Conservation (phyloP, 2,329 filamentous ascomycete genomes). For the Phoma herbarum region DNA sequence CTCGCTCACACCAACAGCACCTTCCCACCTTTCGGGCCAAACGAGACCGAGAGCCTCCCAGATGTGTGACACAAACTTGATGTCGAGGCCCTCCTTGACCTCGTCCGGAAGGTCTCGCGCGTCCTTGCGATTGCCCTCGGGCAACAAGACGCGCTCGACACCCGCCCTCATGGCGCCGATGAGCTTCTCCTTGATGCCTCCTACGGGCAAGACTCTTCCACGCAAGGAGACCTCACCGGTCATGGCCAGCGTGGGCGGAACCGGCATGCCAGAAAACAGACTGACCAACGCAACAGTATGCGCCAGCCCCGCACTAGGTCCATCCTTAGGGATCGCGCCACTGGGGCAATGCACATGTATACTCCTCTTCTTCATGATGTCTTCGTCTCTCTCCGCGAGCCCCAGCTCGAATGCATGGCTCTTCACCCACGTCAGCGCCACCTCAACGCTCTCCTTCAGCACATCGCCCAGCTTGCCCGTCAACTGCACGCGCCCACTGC, state of each 20-base stretch:
- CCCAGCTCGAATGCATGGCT: conserved; percentile 92
- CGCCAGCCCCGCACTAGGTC: conserved; percentile 82
- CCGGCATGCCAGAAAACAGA: conserved; percentile 83
- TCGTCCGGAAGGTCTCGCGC: conserved; percentile 89
- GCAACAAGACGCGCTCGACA: conserved; percentile 91
- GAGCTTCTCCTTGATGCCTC: conserved; percentile 98
- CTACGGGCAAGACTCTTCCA: conserved; percentile 90
- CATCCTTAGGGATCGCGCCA: conserved; percentile 94
- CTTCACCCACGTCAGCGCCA: conserved; percentile 96
- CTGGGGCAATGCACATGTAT: conserved; percentile 97
- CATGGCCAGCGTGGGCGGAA: conserved; percentile 95
- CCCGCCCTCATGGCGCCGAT: conserved; percentile 93
- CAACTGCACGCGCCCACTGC: conserved; percentile 87
- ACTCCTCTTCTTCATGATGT: conserved; percentile 94
- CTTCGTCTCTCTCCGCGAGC: conserved; percentile 78
- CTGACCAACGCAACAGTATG: conserved; percentile 94
- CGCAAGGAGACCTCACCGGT: conserved; percentile 82
- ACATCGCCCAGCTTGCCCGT: conserved; percentile 97
- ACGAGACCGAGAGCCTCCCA: conserved; percentile 92
- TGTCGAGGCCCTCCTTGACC: conserved; percentile 85
- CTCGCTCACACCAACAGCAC: conserved; percentile 71
- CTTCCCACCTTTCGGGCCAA: conserved; percentile 89
- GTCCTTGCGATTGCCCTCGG: conserved; percentile 89
- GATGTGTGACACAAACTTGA: conserved; percentile 90
- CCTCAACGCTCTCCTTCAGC: conserved; percentile 95